Conservation (phyloP, 768 basidiomycete genomes). For the Termitomyces sp. region DNA sequence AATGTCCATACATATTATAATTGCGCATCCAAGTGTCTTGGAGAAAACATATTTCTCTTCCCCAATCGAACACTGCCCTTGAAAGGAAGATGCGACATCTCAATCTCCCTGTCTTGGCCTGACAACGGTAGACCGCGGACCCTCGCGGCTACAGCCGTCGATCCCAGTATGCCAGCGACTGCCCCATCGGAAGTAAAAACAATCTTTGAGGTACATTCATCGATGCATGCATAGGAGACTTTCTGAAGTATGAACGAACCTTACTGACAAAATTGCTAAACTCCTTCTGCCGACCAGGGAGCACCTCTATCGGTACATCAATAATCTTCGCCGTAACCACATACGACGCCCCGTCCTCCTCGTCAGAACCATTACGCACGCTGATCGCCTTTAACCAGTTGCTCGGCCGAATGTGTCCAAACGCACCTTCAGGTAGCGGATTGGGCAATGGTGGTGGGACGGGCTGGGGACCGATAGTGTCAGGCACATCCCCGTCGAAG, state of each 20-base stretch:
- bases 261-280: conserved; percentile 76
- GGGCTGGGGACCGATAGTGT: conserved; percentile 12
- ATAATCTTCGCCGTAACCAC: conserved; percentile 58
- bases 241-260: conserved; percentile 30
- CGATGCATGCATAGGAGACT: background rate
- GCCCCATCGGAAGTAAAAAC: conserved; percentile 63
- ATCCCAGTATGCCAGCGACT: conserved; percentile 60
- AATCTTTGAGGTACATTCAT: conserved; percentile 36
- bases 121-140: conserved; percentile 57
- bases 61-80: conserved; percentile 60
- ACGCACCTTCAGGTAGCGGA: conserved; percentile 68
- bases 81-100: conserved; percentile 60
- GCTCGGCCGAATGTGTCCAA: conserved; percentile 67
- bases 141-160: conserved; percentile 51
- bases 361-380: conserved; percentile 33
- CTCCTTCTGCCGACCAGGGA: conserved; percentile 71
- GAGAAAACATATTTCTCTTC: conserved; percentile 33
- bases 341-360: conserved; percentile 48
- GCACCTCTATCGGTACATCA: conserved; percentile 71
- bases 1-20: background rate
- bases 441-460: conserved; percentile 49
- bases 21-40: too few species aligned
- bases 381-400: conserved; percentile 55
- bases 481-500: conserved; percentile 65
- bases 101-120: conserved; percentile 38